phyloP scores from a whole-genome alignment of 1,284 basidiomycete species.

The Anthracocystis setariae region DNA sequence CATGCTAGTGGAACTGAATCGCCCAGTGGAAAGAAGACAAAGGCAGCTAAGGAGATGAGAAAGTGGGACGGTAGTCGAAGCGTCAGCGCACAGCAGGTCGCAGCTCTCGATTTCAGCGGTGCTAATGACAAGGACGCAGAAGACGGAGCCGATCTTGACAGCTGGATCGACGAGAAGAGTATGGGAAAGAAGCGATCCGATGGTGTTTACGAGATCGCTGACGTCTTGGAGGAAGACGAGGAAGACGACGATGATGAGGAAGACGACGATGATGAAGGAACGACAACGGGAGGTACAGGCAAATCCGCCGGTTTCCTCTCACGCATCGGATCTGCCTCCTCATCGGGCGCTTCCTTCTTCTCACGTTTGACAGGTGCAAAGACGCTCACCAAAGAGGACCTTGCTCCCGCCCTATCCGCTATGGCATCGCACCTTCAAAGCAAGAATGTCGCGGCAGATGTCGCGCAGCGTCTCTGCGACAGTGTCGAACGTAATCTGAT shows the following conservation, averaged over 20 bases:
- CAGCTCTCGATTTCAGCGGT: constrained; percentile 81
- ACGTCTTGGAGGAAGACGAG: constrained; percentile 72
- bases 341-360: constrained; percentile 49
- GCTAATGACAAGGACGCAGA: constrained; percentile 72
- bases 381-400: constrained; percentile 81
- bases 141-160: constrained; percentile 66
- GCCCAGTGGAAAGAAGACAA: constrained; percentile 70
- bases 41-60: constrained; percentile 80
- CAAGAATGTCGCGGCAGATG: constrained; percentile 97
- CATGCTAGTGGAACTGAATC: constrained; percentile 40
- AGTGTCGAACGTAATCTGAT: constrained; percentile 87
- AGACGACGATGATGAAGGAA: constrained; percentile 71
- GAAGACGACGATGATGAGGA: constrained; percentile 72
- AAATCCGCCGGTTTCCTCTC: constrained; percentile 72
- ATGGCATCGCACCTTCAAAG: constrained; percentile 99
- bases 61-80: constrained; percentile 86
- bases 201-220: constrained; percentile 92
- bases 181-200: constrained; percentile 81
- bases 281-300: constrained; percentile 24
- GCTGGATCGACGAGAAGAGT: constrained; percentile 74
- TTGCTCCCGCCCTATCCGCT: constrained; percentile 85
- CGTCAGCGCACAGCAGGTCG: constrained; percentile 84
- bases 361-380: constrained; percentile 77
- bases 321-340: constrained; percentile 68
- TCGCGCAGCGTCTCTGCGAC: constrained; percentile 92